Conservation (phyloP, 441 rosid species). For the Gossypium schwendimanii region DNA sequence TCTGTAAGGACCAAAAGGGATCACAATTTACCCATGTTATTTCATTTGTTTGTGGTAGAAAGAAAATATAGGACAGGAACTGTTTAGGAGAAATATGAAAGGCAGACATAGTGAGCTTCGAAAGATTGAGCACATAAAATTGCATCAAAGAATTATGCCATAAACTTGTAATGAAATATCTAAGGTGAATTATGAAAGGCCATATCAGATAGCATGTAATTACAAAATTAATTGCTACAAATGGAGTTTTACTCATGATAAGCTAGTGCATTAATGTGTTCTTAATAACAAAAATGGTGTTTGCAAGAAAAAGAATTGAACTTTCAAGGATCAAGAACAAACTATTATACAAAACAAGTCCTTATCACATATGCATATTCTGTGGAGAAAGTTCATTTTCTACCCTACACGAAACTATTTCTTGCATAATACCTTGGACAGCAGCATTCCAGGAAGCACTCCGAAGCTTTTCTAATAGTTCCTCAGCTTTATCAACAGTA, state of each 20-base stretch:
- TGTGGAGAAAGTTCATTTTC: not conserved
- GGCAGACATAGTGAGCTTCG: not conserved
- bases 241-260: not conserved
- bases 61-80: not conserved
- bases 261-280: not conserved
- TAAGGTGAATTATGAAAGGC: not conserved
- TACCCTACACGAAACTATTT: conserved; percentile 5
- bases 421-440: conserved; percentile 52
- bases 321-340: not conserved
- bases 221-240: not conserved
- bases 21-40: not conserved
- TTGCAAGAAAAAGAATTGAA: not conserved
- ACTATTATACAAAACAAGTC: not conserved
- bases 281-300: not conserved
- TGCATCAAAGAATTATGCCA: not conserved
- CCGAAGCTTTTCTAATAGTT: conserved; percentile 78
- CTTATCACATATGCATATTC: not conserved
- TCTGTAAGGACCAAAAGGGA: conserved; percentile 35
- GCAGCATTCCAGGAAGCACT: conserved; percentile 83
- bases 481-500: conserved; percentile 70
- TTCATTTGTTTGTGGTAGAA: not conserved
- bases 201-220: not conserved
- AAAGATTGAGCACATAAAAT: not conserved
- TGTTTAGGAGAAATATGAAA: not conserved
- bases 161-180: conserved; percentile 2